phyloP scores from a whole-genome alignment of 208 protist species.

The Acanthamoeba royreba region DNA sequence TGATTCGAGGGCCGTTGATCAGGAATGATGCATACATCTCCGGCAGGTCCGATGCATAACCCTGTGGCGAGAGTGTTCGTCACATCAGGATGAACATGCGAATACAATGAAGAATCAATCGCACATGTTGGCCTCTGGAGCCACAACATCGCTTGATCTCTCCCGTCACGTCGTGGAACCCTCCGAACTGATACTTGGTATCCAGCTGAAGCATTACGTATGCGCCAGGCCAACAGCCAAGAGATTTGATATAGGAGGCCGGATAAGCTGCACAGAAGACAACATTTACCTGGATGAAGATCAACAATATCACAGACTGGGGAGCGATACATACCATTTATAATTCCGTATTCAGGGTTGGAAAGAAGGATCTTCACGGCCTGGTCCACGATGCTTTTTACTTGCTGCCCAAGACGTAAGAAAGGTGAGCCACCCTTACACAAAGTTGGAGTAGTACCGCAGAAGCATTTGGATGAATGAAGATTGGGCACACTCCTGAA shows the following conservation, averaged over 20 bases:
- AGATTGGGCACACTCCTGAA: not conserved
- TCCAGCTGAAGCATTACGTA: not conserved
- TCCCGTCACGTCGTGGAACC: not conserved
- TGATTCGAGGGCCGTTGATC: not conserved
- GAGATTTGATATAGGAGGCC: not conserved
- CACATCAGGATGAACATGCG: not conserved
- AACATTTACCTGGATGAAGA: too few species aligned
- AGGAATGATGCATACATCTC: slow-evolving; percentile 1
- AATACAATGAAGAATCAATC: not conserved
- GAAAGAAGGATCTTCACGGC: not conserved
- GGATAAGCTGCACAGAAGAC: not conserved
- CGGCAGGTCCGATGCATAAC: not conserved
- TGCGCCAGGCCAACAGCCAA: not conserved
- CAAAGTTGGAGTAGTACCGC: not conserved
- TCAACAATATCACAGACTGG: not conserved
- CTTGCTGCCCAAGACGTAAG: not conserved
- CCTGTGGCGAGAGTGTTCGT: too few species aligned
- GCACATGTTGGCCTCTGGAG: not conserved
- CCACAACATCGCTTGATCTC: not conserved
- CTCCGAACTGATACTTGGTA: not conserved
- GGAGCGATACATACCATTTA: not conserved
- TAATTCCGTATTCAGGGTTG: not conserved
- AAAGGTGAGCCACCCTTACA: not conserved
- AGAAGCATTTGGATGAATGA: not conserved
- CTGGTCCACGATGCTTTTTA: not conserved